Evolutionary conservation across 805 yeast species (phyloP), one percentile per base, ranked within the genome.

Genomic region (Wilhelminamyces savonicus): DNA sequence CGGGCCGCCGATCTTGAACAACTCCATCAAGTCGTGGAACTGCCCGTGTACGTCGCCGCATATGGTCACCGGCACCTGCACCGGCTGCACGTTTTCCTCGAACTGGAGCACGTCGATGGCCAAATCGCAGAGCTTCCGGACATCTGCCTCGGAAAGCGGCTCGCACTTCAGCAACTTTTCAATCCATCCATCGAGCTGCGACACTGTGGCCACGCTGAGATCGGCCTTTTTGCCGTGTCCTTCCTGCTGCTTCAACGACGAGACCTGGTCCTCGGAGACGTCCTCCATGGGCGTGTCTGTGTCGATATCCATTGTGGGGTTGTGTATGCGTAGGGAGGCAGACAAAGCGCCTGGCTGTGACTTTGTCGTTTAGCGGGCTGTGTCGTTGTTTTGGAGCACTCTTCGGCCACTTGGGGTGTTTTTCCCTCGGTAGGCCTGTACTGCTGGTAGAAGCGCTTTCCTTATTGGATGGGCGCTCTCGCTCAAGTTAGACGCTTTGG

Each of bases 11-110:
- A 87, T 87, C 49, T 85, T 84, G 59, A 87, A 88, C 35, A 87
- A 66, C 57, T 87, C 96, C 79, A 86, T 82, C 54, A 87, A 67
- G 64, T 87, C 97, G 54, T 88, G 96, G 56, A 87, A 88, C 58
- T 87, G 97, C 23, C 97, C 97, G 54, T 87, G 97, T 31, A 87
- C 90, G 59, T 87, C 97, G 43, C 97, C 97, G 66, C 97, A 90
- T 41, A 88, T 87, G 13, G 97, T 90, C 21, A 92, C 97, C 4
- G 98, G 98, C 7, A 87, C 90, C 39, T 76, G 77, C 27, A 90
- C 96, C 1, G 95, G 95, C 62, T 90, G 96, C 29, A 90, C 95
- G 53, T 92, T 90, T 46, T 84, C 88, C 63, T 88, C 97, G 44
- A 78, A 80, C 55, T 85, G 94, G 47, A 88, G 64, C 20, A 87